Evolutionary conservation across 2,329 filamentous ascomycete species (phyloP).

Genomic region (Paracamarosporium sp.): DNA sequence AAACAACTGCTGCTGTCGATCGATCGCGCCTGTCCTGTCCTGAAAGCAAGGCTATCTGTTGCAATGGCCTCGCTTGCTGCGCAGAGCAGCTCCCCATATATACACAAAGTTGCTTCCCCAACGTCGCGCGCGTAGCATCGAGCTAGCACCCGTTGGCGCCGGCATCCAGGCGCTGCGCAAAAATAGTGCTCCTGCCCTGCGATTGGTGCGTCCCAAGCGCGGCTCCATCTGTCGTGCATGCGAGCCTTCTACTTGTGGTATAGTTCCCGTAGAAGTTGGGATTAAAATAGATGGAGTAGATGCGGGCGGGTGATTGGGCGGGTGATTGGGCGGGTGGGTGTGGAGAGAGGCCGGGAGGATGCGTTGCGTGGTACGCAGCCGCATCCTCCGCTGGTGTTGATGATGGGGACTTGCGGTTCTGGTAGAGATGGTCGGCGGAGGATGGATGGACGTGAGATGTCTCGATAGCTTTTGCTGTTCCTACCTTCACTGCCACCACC

Average conservation of each 20-base stretch:
- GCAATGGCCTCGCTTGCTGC: background rate
- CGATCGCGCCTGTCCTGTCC: background rate
- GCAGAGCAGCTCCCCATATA: background rate
- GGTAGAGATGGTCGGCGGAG: too few relatives aligned
- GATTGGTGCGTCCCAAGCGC: background rate
- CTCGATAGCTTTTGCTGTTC: too few relatives aligned
- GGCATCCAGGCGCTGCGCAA: background rate
- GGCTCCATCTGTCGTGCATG: background rate
- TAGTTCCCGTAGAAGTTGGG: background rate
- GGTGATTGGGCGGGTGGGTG: background rate
- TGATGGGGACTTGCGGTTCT: too few relatives aligned
- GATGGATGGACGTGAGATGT: too few relatives aligned
- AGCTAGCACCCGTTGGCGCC: conserved; percentile 7
- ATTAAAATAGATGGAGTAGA: conserved; percentile 6
- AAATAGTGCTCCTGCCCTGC: background rate
- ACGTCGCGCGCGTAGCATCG: too few relatives aligned
- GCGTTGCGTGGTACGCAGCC: too few relatives aligned
- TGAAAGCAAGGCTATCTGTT: background rate
- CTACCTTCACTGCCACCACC: too few relatives aligned
- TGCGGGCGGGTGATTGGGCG: background rate
- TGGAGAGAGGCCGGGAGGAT: too few relatives aligned
- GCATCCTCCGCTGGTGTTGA: too few relatives aligned
- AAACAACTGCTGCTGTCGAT: background rate
- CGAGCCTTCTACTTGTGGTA: background rate
- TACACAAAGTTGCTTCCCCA: background rate